Evolutionary conservation across 306 rosid genomes (phyloP).

Genomic region (Vigna nakashimae): DNA sequence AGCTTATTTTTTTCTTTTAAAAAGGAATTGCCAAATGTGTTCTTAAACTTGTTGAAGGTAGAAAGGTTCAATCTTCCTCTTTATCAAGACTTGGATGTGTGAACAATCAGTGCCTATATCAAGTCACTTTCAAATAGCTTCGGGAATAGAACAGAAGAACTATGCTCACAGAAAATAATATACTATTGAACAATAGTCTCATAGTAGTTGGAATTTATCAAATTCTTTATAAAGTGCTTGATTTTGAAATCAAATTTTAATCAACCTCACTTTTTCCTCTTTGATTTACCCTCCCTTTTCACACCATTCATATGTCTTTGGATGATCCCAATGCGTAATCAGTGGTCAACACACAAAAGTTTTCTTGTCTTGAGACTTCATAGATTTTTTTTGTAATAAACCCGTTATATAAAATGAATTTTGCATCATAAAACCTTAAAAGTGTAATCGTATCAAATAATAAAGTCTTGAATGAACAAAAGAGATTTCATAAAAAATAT

Average conservation of each 20-base stretch:
- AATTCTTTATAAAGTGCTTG: conserved; percentile 1
- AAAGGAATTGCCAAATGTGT: background rate
- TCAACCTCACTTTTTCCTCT: background rate
- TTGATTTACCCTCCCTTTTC: background rate
- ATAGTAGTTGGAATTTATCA: background rate
- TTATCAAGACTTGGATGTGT: conserved; percentile 1
- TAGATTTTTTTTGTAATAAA: background rate
- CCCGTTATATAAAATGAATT: background rate
- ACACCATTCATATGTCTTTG: background rate
- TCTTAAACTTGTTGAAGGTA: background rate
- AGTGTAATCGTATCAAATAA: too few species aligned
- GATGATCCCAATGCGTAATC: conserved; percentile 3
- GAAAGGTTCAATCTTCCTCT: background rate
- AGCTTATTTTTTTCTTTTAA: background rate
- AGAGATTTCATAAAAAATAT: too few species aligned
- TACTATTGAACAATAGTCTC: background rate
- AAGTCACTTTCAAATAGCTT: background rate
- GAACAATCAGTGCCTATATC: background rate
- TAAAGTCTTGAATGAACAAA: too few species aligned
- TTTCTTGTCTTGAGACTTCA: background rate
- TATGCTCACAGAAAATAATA: background rate
- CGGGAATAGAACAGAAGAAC: background rate
- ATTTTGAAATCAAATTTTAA: conserved; percentile 19
- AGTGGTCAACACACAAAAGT: background rate
- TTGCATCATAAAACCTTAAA: too few species aligned